A percentile compares a stretch with the other conserved stretches of the same genome.
Conservation (phyloP, 164 flowering plant genomes). For the Cinnamomum micranthum region DNA sequence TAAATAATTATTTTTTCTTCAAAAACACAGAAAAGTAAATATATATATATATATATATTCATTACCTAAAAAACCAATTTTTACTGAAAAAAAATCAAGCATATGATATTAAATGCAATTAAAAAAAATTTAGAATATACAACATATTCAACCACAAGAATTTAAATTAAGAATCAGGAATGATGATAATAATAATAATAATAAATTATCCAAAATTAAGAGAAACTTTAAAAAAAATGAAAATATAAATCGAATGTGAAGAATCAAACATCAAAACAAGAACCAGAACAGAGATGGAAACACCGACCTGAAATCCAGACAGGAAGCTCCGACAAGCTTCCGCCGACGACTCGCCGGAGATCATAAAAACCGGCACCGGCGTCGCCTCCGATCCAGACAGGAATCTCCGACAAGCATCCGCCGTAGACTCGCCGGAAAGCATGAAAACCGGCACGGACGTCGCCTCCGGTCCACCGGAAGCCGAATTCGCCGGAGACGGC, state of each 20-base stretch:
- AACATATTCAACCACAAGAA: too few species aligned
- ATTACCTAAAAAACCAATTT: too few species aligned
- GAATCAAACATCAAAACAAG: conserved; percentile 9
- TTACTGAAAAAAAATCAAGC: too few species aligned
- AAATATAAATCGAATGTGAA: not conserved
- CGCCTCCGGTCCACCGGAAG: conserved; percentile 4
- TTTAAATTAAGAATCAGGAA: not conserved
- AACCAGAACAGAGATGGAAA: not conserved
- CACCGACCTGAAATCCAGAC: not conserved
- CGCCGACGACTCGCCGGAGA: not conserved
- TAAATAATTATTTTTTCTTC: too few species aligned
- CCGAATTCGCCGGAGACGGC: conserved; percentile 6
- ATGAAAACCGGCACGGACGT: conserved; percentile 6
- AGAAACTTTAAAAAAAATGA: not conserved
- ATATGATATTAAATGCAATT: too few species aligned
- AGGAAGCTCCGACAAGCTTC: not conserved
- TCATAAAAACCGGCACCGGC: conserved; percentile 5
- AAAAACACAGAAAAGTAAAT: too few species aligned
- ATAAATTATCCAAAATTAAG: not conserved
- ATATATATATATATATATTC: too few species aligned
- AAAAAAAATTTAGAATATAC: too few species aligned
- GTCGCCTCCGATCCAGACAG: conserved; percentile 7
- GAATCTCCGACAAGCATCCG: not conserved
- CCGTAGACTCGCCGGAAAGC: not conserved
- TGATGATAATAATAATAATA: too few species aligned